Conservation (phyloP, 2,329 filamentous ascomycete species). For the Pestalotiopsis sp. region DNA sequence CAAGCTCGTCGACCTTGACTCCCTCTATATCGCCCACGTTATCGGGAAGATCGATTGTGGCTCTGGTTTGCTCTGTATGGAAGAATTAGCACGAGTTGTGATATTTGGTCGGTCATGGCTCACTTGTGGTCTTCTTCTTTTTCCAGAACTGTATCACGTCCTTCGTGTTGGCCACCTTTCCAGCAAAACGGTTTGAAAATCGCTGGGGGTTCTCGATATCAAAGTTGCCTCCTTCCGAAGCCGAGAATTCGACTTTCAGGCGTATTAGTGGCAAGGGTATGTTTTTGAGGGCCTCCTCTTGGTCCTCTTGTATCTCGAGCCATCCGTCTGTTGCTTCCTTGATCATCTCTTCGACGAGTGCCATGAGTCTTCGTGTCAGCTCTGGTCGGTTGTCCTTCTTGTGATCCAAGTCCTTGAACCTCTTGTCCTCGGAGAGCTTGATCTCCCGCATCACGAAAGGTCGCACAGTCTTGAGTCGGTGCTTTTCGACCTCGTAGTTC, state of each 20-base stretch:
- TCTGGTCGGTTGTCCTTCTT: conserved; percentile 82
- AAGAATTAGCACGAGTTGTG: not conserved
- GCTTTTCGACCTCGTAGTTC: conserved; percentile 77
- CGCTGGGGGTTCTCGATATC: conserved; percentile 94
- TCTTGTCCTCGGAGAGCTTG: conserved; percentile 71
- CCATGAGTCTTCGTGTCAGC: conserved; percentile 75
- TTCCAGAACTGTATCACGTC: conserved; percentile 93
- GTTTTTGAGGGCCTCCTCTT: conserved; percentile 57
- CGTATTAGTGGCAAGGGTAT: conserved; percentile 82
- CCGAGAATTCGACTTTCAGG: conserved; percentile 86
- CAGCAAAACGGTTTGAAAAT: conserved; percentile 89
- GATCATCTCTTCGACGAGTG: conserved; percentile 84
- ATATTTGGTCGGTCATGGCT: conserved; percentile 33
- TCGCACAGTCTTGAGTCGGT: conserved; percentile 83
- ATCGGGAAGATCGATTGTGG: conserved; percentile 57
- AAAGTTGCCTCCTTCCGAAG: conserved; percentile 81
- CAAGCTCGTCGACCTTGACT: conserved; percentile 85
- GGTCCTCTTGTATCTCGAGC: conserved; percentile 73
- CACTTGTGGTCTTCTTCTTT: conserved; percentile 68
- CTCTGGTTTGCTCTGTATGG: not conserved
- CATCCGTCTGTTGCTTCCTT: conserved; percentile 81
- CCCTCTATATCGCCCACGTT: conserved; percentile 69
- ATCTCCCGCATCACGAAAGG: conserved; percentile 90
- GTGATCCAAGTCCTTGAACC: conserved; percentile 76
- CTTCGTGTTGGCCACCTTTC: conserved; percentile 89